A percentile compares a stretch with the other conserved stretches of the same genome.
These are phyloP conservation scores for Chrysosphaeria jannelii DNA, from an alignment of 2,329 filamentous ascomycete species.

Conservation along the genomic window DNA sequence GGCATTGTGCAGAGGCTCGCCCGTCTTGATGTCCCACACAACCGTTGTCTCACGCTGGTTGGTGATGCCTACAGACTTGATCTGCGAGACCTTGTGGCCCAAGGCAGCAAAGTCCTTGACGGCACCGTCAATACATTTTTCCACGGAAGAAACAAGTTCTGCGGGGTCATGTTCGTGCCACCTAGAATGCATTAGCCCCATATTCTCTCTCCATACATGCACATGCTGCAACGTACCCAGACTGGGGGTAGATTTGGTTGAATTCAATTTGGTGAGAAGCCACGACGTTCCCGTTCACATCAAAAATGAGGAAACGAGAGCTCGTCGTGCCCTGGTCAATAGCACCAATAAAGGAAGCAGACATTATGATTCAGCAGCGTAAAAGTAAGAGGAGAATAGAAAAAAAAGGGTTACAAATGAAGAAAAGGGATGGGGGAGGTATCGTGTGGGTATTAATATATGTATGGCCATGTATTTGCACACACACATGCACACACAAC, in stretches of 20 bases:
- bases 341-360: constrained; percentile 45
- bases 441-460: neutral
- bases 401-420: neutral
- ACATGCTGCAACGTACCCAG: constrained; percentile 31
- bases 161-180: constrained; percentile 76
- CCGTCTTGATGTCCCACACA: constrained; percentile 57
- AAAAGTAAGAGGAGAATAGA: neutral
- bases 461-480: neutral
- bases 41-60: constrained; percentile 77
- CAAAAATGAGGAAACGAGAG: constrained; percentile 71
- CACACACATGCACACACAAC: too few species aligned
- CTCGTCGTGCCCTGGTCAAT: constrained; percentile 83
- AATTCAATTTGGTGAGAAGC: constrained; percentile 71
- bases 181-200: too few species aligned
- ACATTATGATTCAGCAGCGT: neutral
- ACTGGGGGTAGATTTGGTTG: constrained; percentile 52
- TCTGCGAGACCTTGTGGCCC: constrained; percentile 35
- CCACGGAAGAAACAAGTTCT: constrained; percentile 45
- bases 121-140: constrained; percentile 52
- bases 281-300: constrained; percentile 44
- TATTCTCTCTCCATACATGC: too few species aligned
- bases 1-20: constrained; percentile 55
- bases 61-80: constrained; percentile 58
- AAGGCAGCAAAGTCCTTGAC: constrained; percentile 36
- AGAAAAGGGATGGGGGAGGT: neutral